These are phyloP conservation scores for Pseudocercospora eumusae DNA, from an alignment of 2,329 filamentous ascomycete species.

Conservation along the genomic window DNA sequence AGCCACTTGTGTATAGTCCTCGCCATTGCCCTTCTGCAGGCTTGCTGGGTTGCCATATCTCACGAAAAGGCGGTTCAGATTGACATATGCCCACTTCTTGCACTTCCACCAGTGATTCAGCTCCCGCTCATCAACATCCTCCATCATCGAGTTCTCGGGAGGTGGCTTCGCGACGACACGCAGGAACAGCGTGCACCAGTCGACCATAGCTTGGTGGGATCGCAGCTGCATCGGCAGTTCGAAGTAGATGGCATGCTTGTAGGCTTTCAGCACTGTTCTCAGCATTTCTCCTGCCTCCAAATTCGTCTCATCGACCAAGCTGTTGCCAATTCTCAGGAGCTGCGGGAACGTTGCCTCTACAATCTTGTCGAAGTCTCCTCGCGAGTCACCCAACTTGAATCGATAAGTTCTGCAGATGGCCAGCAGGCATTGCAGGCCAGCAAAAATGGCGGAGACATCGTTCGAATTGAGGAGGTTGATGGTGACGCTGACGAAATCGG, in stretches of 20 bases:
- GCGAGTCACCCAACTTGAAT: conserved; percentile 82
- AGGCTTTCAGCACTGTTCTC: conserved; percentile 90
- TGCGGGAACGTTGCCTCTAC: conserved; percentile 88
- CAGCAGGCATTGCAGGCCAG: conserved; percentile 88
- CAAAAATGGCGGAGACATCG: conserved; percentile 82
- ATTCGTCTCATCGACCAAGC: conserved; percentile 85
- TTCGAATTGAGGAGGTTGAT: conserved; percentile 84
- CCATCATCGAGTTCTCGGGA: conserved; percentile 74
- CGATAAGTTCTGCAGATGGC: conserved; percentile 94
- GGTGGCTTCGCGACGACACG: conserved; percentile 83
- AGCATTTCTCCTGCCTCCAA: conserved; percentile 96
- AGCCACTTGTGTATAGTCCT: conserved; percentile 78
- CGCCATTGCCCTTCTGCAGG: conserved; percentile 70
- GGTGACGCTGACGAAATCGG: conserved; percentile 89
- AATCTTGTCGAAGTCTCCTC: conserved; percentile 90
- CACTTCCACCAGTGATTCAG: conserved; percentile 99
- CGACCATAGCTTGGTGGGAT: conserved; percentile 79
- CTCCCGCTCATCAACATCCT: conserved; percentile 82
- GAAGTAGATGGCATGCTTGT: conserved; percentile 96
- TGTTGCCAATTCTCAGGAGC: conserved; percentile 81
- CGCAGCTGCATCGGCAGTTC: conserved; percentile 79
- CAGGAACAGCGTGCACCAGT: conserved; percentile 95
- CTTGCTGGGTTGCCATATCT: conserved; percentile 84
- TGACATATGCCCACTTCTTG: conserved; percentile 99
- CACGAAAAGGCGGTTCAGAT: conserved; percentile 92